These are phyloP conservation scores for Triticum turgidum DNA, from an alignment of 176 grass and related monocot genomes.

Conservation along the genomic window DNA sequence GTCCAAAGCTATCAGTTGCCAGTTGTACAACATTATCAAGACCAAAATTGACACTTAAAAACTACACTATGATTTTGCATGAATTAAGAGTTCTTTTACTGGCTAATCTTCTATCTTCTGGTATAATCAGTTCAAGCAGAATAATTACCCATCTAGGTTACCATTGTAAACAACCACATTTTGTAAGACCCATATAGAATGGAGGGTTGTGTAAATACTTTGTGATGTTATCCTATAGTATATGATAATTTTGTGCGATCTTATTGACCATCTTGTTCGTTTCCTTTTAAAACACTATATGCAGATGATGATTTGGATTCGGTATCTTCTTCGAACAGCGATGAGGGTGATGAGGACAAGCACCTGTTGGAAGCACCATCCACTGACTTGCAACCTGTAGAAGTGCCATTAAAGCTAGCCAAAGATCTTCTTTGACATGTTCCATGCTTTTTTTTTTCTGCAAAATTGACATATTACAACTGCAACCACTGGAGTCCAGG, in stretches of 20 bases:
- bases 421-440: constrained; percentile 63
- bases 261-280: constrained; percentile 12
- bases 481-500: not conserved
- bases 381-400: constrained; percentile 47
- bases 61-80: not conserved
- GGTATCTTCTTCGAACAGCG: constrained; percentile 47
- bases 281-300: constrained; percentile 27
- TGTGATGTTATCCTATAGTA: not conserved
- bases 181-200: not conserved
- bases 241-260: not conserved
- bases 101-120: not conserved
- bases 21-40: not conserved
- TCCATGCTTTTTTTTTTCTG: constrained; percentile 6
- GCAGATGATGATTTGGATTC: constrained; percentile 75
- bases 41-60: not conserved
- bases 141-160: not conserved
- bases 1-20: not conserved
- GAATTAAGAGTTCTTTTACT: not conserved
- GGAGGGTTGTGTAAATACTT: not conserved
- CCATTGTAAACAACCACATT: not conserved
- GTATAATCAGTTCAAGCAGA: not conserved
- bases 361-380: constrained; percentile 41
- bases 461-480: constrained; percentile 1
- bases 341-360: constrained; percentile 52
- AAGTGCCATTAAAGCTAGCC: constrained; percentile 53